Evolutionary conservation across 805 yeast genomes (phyloP).

Genomic region (Zygosaccharomyces pseudorouxii): DNA sequence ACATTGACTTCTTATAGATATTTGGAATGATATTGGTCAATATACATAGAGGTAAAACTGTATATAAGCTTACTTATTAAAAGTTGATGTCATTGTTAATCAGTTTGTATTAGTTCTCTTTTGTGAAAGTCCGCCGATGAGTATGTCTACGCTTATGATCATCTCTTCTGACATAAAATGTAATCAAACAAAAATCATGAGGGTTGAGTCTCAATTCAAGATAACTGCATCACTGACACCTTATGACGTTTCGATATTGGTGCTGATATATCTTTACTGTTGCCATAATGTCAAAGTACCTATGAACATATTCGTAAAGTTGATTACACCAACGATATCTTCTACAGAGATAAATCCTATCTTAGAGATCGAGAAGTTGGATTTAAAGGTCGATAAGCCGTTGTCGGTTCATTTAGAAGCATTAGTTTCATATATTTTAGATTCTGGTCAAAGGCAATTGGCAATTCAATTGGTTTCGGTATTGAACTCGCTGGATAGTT

Average conservation of each 20-base stretch:
- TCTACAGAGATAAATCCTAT: conserved; percentile 19
- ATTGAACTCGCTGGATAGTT: conserved; percentile 12
- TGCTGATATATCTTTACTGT: conserved; percentile 22
- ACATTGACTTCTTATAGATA: conserved; percentile 76
- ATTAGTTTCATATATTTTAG: conserved; percentile 9
- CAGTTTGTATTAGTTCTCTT: neutral
- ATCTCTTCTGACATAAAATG: neutral
- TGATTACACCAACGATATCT: conserved; percentile 23
- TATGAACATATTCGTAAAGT: conserved; percentile 12
- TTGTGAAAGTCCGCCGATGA: neutral
- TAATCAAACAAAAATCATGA: neutral
- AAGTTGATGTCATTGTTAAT: neutral
- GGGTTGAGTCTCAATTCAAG: conserved; percentile 3
- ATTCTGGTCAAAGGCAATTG: conserved; percentile 7
- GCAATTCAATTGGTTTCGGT: conserved; percentile 9
- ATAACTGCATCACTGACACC: conserved; percentile 20
- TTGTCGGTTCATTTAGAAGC: conserved; percentile 19
- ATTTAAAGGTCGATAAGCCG: conserved; percentile 15
- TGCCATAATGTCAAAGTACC: conserved; percentile 11
- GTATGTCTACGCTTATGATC: neutral
- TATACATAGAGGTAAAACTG: neutral
- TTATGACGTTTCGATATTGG: conserved; percentile 24
- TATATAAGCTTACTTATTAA: neutral
- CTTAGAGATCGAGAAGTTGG: conserved; percentile 11
- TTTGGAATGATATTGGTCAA: conserved; percentile 51